phyloP scores from a whole-genome alignment of 192 early-diverging fungal species.

The Gaertneriomyces sp. region DNA sequence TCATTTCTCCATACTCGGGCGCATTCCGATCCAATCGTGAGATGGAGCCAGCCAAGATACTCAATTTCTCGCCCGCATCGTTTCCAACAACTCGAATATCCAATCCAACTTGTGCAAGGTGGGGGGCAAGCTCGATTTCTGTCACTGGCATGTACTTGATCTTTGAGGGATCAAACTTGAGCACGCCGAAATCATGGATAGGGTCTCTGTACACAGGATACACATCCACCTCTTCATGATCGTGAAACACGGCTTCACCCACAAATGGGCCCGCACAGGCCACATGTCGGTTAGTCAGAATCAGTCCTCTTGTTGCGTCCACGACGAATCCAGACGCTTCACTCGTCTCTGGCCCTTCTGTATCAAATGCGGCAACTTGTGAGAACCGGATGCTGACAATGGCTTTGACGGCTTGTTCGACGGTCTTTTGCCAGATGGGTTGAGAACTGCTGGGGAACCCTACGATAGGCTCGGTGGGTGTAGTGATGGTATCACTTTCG shows the following conservation, averaged over 20 bases:
- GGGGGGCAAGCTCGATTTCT: constrained; percentile 64
- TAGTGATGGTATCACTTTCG: neutral
- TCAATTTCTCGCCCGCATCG: constrained; percentile 79
- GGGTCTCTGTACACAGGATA: constrained; percentile 65
- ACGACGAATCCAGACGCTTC: constrained; percentile 85
- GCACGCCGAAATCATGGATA: constrained; percentile 34
- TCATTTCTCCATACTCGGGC: constrained; percentile 76
- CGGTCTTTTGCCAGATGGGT: constrained; percentile 64
- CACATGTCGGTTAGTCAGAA: constrained; percentile 70
- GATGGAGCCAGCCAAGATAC: constrained; percentile 76
- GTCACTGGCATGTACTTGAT: constrained; percentile 70
- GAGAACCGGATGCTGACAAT: constrained; percentile 77
- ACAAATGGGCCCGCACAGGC: constrained; percentile 80
- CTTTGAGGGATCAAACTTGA: constrained; percentile 69
- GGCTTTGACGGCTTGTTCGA: constrained; percentile 61
- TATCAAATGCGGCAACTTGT: constrained; percentile 75
- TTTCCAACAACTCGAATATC: constrained; percentile 77
- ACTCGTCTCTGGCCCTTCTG: constrained; percentile 65
- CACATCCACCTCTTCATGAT: constrained; percentile 77
- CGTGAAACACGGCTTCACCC: constrained; percentile 73
- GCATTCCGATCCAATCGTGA: constrained; percentile 77
- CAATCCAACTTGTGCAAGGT: constrained; percentile 71
- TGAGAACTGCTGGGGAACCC: constrained; percentile 10
- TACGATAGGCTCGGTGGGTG: neutral
- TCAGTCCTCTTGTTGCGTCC: constrained; percentile 63